These are phyloP conservation scores for Kentomonas sorsogonicus DNA, from an alignment of 208 protist genomes.

Conservation along the genomic window DNA sequence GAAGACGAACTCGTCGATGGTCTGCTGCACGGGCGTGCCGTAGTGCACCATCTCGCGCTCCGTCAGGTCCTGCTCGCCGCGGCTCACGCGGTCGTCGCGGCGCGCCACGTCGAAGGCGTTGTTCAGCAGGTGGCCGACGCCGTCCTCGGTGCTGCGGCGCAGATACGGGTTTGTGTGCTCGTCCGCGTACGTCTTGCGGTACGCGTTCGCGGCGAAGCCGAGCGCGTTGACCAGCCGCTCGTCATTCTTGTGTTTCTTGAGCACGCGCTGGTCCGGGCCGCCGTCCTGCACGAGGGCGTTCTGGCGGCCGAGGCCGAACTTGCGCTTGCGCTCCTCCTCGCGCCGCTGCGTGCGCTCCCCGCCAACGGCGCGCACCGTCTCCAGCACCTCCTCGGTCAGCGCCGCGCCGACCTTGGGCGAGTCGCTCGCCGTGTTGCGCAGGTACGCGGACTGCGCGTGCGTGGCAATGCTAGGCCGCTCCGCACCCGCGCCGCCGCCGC, in stretches of 20 bases:
- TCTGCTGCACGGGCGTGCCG: slow-evolving; percentile 70
- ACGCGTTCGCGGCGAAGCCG: slow-evolving; percentile 55
- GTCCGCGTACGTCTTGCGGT: slow-evolving; percentile 58
- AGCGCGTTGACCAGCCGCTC: slow-evolving; percentile 79
- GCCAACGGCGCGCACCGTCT: slow-evolving; percentile 24
- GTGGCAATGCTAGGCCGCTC: slow-evolving; percentile 19
- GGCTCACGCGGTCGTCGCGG: slow-evolving; percentile 57
- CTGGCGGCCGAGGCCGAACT: slow-evolving; percentile 84
- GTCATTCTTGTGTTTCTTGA: slow-evolving; percentile 77
- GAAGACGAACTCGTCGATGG: slow-evolving; percentile 80
- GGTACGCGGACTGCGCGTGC: slow-evolving; percentile 41
- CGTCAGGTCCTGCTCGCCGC: slow-evolving; percentile 69
- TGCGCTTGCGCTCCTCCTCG: slow-evolving; percentile 50
- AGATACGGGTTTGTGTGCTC: slow-evolving; percentile 78
- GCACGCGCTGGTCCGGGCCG: slow-evolving; percentile 66
- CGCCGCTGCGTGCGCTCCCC: slow-evolving; percentile 13
- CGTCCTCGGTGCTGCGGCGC: slow-evolving; percentile 42
- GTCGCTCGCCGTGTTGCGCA: slow-evolving; percentile 63
- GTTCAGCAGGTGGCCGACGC: slow-evolving; percentile 73
- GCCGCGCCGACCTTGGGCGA: slow-evolving; percentile 66
- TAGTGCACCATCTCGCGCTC: slow-evolving; percentile 72
- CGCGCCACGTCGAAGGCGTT: slow-evolving; percentile 83
- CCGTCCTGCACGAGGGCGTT: slow-evolving; percentile 82
- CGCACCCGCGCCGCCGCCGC: no score
- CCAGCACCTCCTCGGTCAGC: slow-evolving; percentile 52